Base-by-base conservation (phyloP, 2,329 filamentous ascomycete species). In the Ilyonectria sp. region DNA sequence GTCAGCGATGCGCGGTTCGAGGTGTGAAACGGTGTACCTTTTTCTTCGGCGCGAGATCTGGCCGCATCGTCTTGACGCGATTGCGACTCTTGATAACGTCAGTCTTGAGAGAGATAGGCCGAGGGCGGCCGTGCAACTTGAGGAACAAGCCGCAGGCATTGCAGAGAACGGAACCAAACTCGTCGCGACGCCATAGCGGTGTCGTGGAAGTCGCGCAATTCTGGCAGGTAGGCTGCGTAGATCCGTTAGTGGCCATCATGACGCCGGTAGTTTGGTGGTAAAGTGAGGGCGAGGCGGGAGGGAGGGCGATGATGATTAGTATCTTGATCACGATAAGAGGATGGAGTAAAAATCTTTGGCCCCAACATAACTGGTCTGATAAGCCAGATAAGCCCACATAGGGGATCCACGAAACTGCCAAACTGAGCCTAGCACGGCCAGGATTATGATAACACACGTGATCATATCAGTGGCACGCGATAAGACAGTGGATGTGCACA, bases 1-100 rank as follows among this genome's bases (percentile, higher is more conserved):
- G 43, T 74, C 53, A 75, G 67, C 57, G 11, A 47, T 31, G 53
- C 46, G 58, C 46, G 29, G 35, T 35, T 11, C n/a, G 15, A 47
- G 43, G 31, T 15, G 57, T 29, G 50, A 3, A 31, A 13, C 37
- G 23, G 78, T 83, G 77, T 84, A 94, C 94, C 91, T 97, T 97
- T 82, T 94, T 91, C 82, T 91, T 95, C 77, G 94, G 93, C 53
- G 91, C 90, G 70, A 93, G 89, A 76, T 95, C 93, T 9, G 93
- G 90, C 60, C 89, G 89, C 81, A 90, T 89, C 31, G 94, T 96
- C 87, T 98, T 98, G 75, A 98, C 95, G 72, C 96, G 91, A 83
- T 99, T 99, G 77, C 96, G 94, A 85, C 95, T 98, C 87, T 99
- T 99, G 85, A 99, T 99, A 74, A 98, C 95, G 86, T 99, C 96